Evolutionary conservation across 306 rosid genomes (phyloP), one percentile per base, ranked within the genome.

Genomic region (Pyrus communis): DNA sequence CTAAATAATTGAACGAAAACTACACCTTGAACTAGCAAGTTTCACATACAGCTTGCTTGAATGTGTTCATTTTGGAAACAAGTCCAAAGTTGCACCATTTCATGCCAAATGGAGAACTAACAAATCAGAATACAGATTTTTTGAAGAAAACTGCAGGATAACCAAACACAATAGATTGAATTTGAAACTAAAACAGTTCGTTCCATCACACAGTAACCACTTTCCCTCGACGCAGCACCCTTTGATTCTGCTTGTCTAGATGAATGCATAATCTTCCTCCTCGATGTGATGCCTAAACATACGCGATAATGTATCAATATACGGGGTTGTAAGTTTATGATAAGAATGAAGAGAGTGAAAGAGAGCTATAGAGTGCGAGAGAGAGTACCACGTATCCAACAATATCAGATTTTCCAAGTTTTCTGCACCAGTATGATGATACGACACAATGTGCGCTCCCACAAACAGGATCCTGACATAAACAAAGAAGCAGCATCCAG

Each of bases 401-500:
- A 27, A 92, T 74, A 85, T 93, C 86, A 75, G 74, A 79, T 84
- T 92, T 92, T 21, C 91, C 92, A 73, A 90, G 74, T 75, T 87
- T 85, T 75, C 87, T 84, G 87, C 91, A 82, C 93, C 96, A 93
- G 68, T 88, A 87, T 17, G 76, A 61, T 76, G 96, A 89, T 74
- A 92, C 84, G 67, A 80, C 85, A 82, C 96, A 90, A 71, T 90
- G 92, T 68, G 90, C 93, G 78, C 86, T 88, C 75, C 93, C 93
- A 74, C 83, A 70, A 61, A 80, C 96, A 63, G 88, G 89, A 85
- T 90, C 97, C 97, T 87, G 28, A 27, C 46, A 75, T 67, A 18
- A 55, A 64, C 40, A 33, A 42, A 54, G 8, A 58, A 57, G 72
- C 14, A 5, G 21, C 15, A 22, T 73, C 22, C 21, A 31, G 3